These are phyloP conservation scores for Pythium myriotylum DNA, from an alignment of 352 stramenopile species.

Conservation along the genomic window DNA sequence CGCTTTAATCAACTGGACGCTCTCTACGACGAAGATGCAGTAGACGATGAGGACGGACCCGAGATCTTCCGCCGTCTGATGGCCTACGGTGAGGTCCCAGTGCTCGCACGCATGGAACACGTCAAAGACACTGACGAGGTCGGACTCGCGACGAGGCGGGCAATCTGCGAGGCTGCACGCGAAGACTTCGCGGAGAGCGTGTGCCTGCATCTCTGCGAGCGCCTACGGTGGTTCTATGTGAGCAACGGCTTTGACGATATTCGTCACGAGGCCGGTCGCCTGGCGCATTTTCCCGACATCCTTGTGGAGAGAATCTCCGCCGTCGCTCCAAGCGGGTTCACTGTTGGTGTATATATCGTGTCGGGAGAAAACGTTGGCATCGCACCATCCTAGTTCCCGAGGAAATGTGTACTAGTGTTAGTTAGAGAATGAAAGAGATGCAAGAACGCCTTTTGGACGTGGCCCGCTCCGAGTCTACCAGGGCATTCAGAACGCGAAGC, in stretches of 20 bases:
- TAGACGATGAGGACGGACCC: conserved; percentile 2
- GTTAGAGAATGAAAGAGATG: too few species aligned
- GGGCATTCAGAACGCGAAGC: conserved; percentile 27
- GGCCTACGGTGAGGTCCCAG: not conserved
- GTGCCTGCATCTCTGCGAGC: not conserved
- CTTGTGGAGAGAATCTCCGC: not conserved
- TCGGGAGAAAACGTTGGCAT: not conserved
- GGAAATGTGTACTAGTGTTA: too few species aligned
- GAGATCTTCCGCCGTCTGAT: conserved; percentile 4
- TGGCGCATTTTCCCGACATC: too few species aligned
- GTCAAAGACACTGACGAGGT: not conserved
- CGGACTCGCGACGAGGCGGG: not conserved
- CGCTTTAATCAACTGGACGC: conserved; percentile 1
- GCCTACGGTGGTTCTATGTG: not conserved
- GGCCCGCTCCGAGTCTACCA: not conserved
- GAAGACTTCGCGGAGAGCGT: not conserved
- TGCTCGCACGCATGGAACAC: not conserved
- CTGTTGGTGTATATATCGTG: not conserved
- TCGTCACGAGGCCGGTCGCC: not conserved
- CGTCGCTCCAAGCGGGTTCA: not conserved
- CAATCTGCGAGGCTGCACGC: not conserved
- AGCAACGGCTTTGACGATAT: not conserved
- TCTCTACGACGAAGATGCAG: not conserved
- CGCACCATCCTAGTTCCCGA: not conserved
- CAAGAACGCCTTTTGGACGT: too few species aligned